Evolutionary conservation across 768 basidiomycete genomes (phyloP).

Genomic region (Mycena haematopus): DNA sequence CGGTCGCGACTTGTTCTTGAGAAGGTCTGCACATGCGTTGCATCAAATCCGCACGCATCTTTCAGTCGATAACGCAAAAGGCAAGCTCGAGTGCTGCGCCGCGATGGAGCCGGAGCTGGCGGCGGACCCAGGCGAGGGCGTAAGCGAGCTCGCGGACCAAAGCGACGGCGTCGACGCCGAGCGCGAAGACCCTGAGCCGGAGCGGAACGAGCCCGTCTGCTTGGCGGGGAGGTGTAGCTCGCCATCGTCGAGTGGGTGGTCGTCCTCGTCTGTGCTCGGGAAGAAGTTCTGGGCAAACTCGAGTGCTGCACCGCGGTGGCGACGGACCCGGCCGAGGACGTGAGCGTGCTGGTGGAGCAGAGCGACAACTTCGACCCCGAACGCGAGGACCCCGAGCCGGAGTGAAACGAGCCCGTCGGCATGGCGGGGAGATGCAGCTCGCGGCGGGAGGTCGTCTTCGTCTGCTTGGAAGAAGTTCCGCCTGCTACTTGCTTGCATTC

Average conservation of each 20-base stretch:
- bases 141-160: slow-evolving; percentile 44
- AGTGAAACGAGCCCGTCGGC: slow-evolving; percentile 11
- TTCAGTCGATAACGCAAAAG: slow-evolving; percentile 20
- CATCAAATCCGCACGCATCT: slow-evolving; percentile 20
- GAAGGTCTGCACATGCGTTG: slow-evolving; percentile 57
- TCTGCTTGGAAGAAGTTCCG: slow-evolving; percentile 87
- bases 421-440: slow-evolving; percentile 34
- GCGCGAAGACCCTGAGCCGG: slow-evolving; percentile 19
- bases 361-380: slow-evolving; percentile 34
- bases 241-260: slow-evolving; percentile 28
- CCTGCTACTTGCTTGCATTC: slow-evolving; percentile 85
- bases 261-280: slow-evolving; percentile 71
- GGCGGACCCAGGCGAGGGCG: slow-evolving; percentile 51
- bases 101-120: slow-evolving; percentile 30
- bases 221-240: slow-evolving; percentile 34
- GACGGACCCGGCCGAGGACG: slow-evolving; percentile 52
- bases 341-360: slow-evolving; percentile 43
- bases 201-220: slow-evolving; percentile 11
- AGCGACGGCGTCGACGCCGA: slow-evolving; percentile 34
- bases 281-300: slow-evolving; percentile 94
- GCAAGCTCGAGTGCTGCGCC: background rate
- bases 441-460: slow-evolving; percentile 41
- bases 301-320: no score
- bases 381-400: slow-evolving; percentile 20
- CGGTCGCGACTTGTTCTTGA: slow-evolving; percentile 85